Evolutionary conservation across 2,329 filamentous ascomycete genomes (phyloP), one percentile per base, ranked within the genome.

Genomic region (Pseudogymnoascus sp.): DNA sequence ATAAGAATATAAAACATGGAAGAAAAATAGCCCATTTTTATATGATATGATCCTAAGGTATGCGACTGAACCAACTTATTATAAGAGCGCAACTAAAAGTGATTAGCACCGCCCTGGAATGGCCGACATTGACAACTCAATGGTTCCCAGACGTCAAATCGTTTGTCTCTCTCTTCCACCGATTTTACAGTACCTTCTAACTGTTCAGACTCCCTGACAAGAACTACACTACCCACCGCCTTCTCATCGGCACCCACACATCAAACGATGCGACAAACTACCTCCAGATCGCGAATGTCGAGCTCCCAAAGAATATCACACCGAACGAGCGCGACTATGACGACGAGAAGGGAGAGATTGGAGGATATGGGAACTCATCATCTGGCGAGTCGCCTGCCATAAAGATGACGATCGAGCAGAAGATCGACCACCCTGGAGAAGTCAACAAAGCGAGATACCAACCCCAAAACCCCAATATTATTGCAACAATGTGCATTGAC

Each of bases 401-500:
- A 75, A 92, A 90, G 72, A 96, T 96, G 80, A 89, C 89, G 68
- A 90, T 99, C 71, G 88, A 95, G 61, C 95, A 99, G 76, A 95
- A 90, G 76, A 99, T 99, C 74, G 90, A 96, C 74, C 95, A 99
- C 74, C 92, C 93, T 15, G 90, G 91, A 67, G 95, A 99, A 76
- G 92, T 99, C 74, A 99, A 99, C 82, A 99, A 97, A 80, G 96
- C 95, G 15, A 88, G 95, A 69, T 97, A 97, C 74, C 93, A 97
- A 77, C 95, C 95, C 11, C 93, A 97, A 75, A 99, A 99, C 72
- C 92, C 93, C 4, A 92, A 99, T 72, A 87, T 99, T 64, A 96
- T 99, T 70, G 95, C 95, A 2, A 97, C 95, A 0, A 88, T 97
- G 77, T 92, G 91, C 67, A 86, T 91, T 7, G 90, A 97, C 74